Evolutionary conservation across 164 flowering plant genomes (phyloP), one percentile per base, ranked within the genome.

Genomic region (Chimonanthus praecox): DNA sequence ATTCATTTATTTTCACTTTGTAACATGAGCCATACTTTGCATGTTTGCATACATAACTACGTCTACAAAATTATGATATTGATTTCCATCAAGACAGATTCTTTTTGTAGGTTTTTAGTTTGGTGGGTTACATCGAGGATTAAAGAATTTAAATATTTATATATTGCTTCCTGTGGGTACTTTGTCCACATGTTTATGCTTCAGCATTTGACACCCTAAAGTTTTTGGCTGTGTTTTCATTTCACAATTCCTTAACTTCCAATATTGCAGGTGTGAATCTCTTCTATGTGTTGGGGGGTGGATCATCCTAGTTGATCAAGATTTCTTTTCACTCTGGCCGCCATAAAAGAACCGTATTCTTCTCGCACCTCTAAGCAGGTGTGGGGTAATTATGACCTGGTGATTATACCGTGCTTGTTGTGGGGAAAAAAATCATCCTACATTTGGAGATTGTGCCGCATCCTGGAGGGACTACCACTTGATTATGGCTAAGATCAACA

Each of bases 301-400:
- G 80, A 47, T 75, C 83, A 67, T 74, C 81, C 75, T 82, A 73
- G 84, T 84, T 77, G 80, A 83, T 74, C 68, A 73, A 82, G 72
- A 75, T 79, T 80, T 79, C 78, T 78, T 78, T 91, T 83, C 90
- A 93, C 90, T 91, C 99, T 93, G 99, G 98, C 98, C 83, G 94
- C 96, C 90, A 79, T 85, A 84, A 74, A 70, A 83, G 85, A 76
- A 49, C 78, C 74, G 18, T 75, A 82, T 69, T 73, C 76, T 87
- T 87, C 96, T 93, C 92, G 88, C 99, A 88, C 98, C 99, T 87
- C 86, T 73, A 81, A 75, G 83, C 68, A 86, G 96, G 98, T 90
- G 99, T 91, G 97, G 99, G 90, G 87, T 77, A 73, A 74, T 66
- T 78, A 77, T 81, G 89, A 82, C 7, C 77, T 82, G 49, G 76